Percentiles rank a stretch among this genome's conserved stretches.
Evolutionary conservation across 768 basidiomycete species (phyloP).

Genomic region (Podaxis sp.): DNA sequence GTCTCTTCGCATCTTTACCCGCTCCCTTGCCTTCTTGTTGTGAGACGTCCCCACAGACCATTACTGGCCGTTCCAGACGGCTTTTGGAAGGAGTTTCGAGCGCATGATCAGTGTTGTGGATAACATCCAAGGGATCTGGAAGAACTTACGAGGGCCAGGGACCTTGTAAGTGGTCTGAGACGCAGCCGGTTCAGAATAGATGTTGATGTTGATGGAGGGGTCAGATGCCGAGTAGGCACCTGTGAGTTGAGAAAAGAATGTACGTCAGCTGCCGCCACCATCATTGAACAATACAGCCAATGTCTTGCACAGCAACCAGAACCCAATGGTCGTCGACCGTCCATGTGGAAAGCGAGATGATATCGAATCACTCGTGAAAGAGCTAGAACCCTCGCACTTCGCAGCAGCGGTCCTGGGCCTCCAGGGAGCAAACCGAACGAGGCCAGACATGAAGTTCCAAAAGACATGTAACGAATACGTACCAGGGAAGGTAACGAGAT

Average conservation of each 20-base stretch:
- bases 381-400: not conserved
- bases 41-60: not conserved
- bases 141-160: constrained; percentile 29
- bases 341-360: not conserved
- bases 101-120: not conserved
- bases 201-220: constrained; percentile 34
- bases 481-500: constrained; percentile 34
- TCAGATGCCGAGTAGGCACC: constrained; percentile 32
- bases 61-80: constrained; percentile 24
- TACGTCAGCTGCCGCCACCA: not conserved
- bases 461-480: not conserved
- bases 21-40: not conserved
- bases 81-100: constrained; percentile 10
- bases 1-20: not conserved
- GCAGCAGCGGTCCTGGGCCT: not conserved
- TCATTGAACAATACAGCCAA: not conserved
- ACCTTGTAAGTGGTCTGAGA: constrained; percentile 30
- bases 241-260: not conserved
- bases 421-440: not conserved
- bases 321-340: not conserved
- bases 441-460: not conserved
- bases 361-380: not conserved
- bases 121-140: not conserved
- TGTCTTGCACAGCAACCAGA: not conserved
- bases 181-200: constrained; percentile 30